Evolutionary conservation across 1,284 basidiomycete species (phyloP).

Genomic region (Acaromyces ingoldii): DNA sequence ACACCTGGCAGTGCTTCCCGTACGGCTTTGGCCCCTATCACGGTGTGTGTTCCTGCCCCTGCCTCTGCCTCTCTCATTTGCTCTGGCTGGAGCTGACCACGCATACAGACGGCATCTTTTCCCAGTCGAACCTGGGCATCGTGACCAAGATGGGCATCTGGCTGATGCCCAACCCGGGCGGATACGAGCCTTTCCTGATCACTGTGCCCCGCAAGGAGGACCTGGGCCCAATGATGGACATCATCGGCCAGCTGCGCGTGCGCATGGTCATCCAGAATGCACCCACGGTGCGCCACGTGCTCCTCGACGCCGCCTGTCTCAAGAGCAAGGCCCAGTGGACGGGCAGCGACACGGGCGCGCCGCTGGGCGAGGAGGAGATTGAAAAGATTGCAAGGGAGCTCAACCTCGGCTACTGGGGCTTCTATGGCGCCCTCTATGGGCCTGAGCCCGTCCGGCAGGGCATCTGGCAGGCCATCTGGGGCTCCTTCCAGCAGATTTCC

Average conservation of each 20-base stretch:
- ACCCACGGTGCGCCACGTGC: slow-evolving; percentile 19
- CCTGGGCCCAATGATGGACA: slow-evolving; percentile 17
- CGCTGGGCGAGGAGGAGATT: slow-evolving; percentile 5
- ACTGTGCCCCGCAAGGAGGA: slow-evolving; percentile 25
- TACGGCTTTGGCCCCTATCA: slow-evolving; percentile 28
- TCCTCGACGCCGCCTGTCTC: slow-evolving; percentile 24
- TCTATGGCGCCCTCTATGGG: slow-evolving; percentile 35
- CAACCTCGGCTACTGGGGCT: slow-evolving; percentile 17
- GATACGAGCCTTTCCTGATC: slow-evolving; percentile 29
- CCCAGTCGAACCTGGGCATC: slow-evolving; percentile 20
- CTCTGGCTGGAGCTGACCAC: too few species aligned
- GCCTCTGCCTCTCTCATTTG: too few species aligned
- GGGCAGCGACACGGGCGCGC: slow-evolving; percentile 5
- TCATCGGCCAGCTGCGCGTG: slow-evolving; percentile 21
- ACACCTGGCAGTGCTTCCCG: slow-evolving; percentile 29
- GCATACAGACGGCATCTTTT: slow-evolving; percentile 41
- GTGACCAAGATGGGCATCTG: slow-evolving; percentile 30
- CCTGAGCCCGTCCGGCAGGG: slow-evolving; percentile 16
- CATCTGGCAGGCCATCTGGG: slow-evolving; percentile 22
- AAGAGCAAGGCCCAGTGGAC: slow-evolving; percentile 17
- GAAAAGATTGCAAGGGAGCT: slow-evolving; percentile 9
- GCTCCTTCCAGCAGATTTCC: slow-evolving; percentile 20
- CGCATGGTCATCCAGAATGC: slow-evolving; percentile 25
- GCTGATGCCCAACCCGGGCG: slow-evolving; percentile 31
- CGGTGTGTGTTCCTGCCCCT: too few species aligned